Evolutionary conservation across 140 eudicot genomes (phyloP).

Genomic region (Cichorium intybus): DNA sequence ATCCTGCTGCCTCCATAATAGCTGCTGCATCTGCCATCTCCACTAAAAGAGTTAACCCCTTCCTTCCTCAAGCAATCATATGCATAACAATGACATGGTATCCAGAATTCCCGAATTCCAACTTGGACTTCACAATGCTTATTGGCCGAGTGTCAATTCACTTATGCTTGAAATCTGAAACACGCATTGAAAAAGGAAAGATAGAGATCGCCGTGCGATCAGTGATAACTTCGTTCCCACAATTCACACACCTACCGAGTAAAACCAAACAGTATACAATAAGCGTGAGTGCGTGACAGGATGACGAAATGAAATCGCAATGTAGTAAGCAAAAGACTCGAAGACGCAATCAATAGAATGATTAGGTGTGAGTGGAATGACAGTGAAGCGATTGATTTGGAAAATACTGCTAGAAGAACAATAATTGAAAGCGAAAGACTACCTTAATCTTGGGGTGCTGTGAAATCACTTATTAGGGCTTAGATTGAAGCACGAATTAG

Average conservation of each 20-base stretch:
- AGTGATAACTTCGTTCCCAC: constrained; percentile 3
- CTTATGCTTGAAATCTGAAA: constrained; percentile 28
- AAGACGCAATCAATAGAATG: not conserved
- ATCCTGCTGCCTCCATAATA: constrained; percentile 79
- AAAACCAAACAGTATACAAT: constrained; percentile 13
- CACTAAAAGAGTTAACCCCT: constrained; percentile 12
- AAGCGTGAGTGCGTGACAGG: not conserved
- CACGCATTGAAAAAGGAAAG: constrained; percentile 22
- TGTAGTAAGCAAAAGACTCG: constrained; percentile 9
- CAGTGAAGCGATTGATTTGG: constrained; percentile 4
- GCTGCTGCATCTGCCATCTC: constrained; percentile 84
- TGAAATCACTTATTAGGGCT: constrained; percentile 16
- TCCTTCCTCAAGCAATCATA: constrained; percentile 16
- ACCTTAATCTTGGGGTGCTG: constrained; percentile 11
- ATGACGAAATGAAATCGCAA: constrained; percentile 14
- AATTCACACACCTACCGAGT: constrained; percentile 10
- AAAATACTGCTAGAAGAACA: not conserved
- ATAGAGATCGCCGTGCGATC: constrained; percentile 17
- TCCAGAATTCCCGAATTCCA: constrained; percentile 9
- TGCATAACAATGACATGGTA: constrained; percentile 12
- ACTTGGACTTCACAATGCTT: constrained; percentile 30
- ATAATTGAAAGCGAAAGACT: constrained; percentile 24
- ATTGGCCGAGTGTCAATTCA: constrained; percentile 19
- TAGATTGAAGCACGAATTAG: constrained; percentile 8
- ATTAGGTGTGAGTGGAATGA: constrained; percentile 13